Evolutionary conservation across 2,329 filamentous ascomycete genomes (phyloP), one percentile per base, ranked within the genome.

Genomic region (Xylariaceae sp.): DNA sequence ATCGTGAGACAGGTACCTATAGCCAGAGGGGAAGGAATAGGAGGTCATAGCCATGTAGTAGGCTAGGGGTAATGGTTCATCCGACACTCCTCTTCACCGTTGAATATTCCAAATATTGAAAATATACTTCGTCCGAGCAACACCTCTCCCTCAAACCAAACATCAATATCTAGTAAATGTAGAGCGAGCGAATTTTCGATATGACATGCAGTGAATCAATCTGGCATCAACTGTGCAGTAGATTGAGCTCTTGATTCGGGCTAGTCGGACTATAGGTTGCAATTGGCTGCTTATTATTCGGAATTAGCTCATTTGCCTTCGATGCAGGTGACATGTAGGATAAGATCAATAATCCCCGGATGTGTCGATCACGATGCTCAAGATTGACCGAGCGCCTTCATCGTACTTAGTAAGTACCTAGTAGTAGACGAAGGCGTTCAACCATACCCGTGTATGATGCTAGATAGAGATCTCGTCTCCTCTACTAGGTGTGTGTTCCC

Each of bases 401-500:
- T 37, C 32, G 32, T 37, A 16, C 14, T 37, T 7, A 14, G 14
- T 37, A 16, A 12, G n/a, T n/a, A n/a, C n/a, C n/a, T n/a, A n/a
- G n/a, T n/a, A n/a, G n/a, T n/a, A n/a, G n/a, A 37, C 9, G 14
- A 16, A 37, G 32, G 14, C 3, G 32, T 37, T 37, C 5, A 37
- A 37, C 14, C 14, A 37, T 14, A 16, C 32, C 12, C 14, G 32
- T 10, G 5, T 37, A 37, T 37, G 23, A 26, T 9, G 14, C 32
- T 37, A 37, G 32, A 37, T 37, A 37, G 32, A 37, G 32, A 10
- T 37, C 14, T 50, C 56, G 41, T 43, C 20, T 44, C 21, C 40
- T 56, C 44, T 50, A 52, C 40, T 54, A 56, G 59, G 51, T 40
- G 52, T 55, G 57, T 54, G 50, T 46, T 62, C 48, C 47, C 54